A percentile compares a stretch with the other conserved stretches of the same genome.
phyloP scores from a whole-genome alignment of 257 asterid species.

The Prunella vulgaris region DNA sequence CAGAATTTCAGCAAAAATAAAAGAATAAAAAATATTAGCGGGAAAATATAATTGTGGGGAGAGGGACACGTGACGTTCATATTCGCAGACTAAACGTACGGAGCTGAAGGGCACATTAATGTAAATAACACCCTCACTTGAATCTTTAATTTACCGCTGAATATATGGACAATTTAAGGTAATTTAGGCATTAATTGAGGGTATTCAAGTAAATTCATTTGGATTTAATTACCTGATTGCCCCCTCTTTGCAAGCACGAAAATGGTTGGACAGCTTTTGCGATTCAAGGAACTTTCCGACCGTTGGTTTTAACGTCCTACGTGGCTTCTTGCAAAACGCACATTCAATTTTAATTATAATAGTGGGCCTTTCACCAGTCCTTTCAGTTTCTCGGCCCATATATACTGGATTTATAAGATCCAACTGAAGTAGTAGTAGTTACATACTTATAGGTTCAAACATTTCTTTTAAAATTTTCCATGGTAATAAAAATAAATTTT shows the following conservation, averaged over 20 bases:
- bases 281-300: not conserved
- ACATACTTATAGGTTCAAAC: no score
- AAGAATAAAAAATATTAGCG: no score
- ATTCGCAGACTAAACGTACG: not conserved
- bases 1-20: constrained; percentile 26
- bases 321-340: not conserved
- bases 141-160: not conserved
- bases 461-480: no score
- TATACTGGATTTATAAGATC: no score
- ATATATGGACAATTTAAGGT: not conserved
- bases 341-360: not conserved
- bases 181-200: not conserved
- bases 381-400: not conserved
- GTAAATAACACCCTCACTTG: not conserved
- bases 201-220: not conserved
- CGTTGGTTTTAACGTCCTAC: not conserved
- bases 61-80: constrained; percentile 38
- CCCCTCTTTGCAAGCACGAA: not conserved
- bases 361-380: not conserved
- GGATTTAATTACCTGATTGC: not conserved
- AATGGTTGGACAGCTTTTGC: not conserved
- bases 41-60: constrained; percentile 32
- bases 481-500: no score
- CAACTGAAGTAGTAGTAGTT: no score
- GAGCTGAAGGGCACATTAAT: not conserved